A percentile compares a stretch with the other conserved stretches of the same genome.
phyloP scores from a whole-genome alignment of 1,139 yeast genomes.

The Yamadazyma triangularis region DNA sequence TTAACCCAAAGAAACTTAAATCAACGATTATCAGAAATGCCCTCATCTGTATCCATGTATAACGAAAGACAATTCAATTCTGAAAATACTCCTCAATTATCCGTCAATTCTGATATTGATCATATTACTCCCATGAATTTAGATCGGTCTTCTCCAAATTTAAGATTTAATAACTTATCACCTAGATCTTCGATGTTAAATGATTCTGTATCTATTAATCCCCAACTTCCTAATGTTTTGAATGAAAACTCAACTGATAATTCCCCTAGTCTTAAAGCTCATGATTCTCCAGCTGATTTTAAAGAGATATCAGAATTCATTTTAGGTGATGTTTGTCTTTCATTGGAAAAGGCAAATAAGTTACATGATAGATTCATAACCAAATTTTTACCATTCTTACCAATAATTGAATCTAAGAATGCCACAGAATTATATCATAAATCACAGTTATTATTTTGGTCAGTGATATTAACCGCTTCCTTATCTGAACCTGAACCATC shows the following conservation, averaged over 20 bases:
- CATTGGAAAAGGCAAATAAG: constrained; percentile 63
- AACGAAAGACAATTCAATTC: constrained; percentile 1
- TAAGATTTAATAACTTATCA: background rate
- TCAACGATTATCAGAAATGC: background rate
- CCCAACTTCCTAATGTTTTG: constrained; percentile 11
- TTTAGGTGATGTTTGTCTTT: constrained; percentile 68
- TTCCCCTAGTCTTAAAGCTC: constrained; percentile 2
- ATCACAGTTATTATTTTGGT: constrained; percentile 85
- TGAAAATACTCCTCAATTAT: background rate
- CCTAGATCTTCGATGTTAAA: background rate
- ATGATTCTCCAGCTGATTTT: constrained; percentile 20
- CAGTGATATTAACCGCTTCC: constrained; percentile 82
- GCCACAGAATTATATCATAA: constrained; percentile 80
- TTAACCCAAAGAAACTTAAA: constrained; percentile 42
- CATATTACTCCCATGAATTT: background rate
- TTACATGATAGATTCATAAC: constrained; percentile 65
- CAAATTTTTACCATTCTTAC: constrained; percentile 71
- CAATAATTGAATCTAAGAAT: constrained; percentile 66
- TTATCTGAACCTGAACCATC: constrained; percentile 85
- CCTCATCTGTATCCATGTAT: background rate
- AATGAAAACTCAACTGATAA: background rate
- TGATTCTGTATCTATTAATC: background rate
- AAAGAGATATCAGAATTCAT: constrained; percentile 46
- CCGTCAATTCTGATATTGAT: background rate
- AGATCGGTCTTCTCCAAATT: background rate